Percentiles rank a stretch among this genome's conserved stretches.
phyloP scores from a whole-genome alignment of 495 filamentous ascomycete genomes.

The Lasiosphaeria hispida region DNA sequence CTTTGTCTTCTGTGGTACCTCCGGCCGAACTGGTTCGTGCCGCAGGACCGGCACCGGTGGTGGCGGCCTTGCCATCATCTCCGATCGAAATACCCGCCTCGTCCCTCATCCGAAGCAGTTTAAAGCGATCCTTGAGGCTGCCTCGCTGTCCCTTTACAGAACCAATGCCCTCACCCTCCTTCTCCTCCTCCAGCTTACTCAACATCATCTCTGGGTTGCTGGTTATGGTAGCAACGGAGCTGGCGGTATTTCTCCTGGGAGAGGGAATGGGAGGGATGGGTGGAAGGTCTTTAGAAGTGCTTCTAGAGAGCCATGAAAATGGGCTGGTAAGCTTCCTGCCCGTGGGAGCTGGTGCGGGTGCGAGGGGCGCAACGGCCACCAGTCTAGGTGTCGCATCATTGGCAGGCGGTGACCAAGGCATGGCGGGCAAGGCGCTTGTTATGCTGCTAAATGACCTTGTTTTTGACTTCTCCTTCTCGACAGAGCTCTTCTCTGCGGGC shows the following conservation, averaged over 20 bases:
- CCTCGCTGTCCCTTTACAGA: constrained; percentile 52
- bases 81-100: constrained; percentile 60
- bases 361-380: constrained; percentile 30
- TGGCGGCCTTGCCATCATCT: constrained; percentile 48
- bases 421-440: constrained; percentile 47
- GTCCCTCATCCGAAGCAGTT: constrained; percentile 74
- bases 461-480: constrained; percentile 31
- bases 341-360: constrained; percentile 42
- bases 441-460: constrained; percentile 49
- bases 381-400: constrained; percentile 32
- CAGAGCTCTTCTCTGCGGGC: constrained; percentile 21
- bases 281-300: constrained; percentile 62
- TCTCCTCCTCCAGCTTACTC: constrained; percentile 65
- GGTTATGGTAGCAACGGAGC: constrained; percentile 68
- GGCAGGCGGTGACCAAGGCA: constrained; percentile 53
- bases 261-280: constrained; percentile 48
- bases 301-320: constrained; percentile 83
- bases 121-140: constrained; percentile 83
- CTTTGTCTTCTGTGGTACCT: constrained; percentile 56
- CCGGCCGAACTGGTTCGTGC: constrained; percentile 48
- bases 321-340: constrained; percentile 72
- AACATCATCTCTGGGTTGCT: constrained; percentile 74
- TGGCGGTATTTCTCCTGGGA: constrained; percentile 64
- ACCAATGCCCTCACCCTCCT: constrained; percentile 45
- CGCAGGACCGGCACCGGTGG: constrained; percentile 42